These are phyloP conservation scores for Schizochytrium sp. DNA, from an alignment of 108 stramenopile species.

Conservation along the genomic window DNA sequence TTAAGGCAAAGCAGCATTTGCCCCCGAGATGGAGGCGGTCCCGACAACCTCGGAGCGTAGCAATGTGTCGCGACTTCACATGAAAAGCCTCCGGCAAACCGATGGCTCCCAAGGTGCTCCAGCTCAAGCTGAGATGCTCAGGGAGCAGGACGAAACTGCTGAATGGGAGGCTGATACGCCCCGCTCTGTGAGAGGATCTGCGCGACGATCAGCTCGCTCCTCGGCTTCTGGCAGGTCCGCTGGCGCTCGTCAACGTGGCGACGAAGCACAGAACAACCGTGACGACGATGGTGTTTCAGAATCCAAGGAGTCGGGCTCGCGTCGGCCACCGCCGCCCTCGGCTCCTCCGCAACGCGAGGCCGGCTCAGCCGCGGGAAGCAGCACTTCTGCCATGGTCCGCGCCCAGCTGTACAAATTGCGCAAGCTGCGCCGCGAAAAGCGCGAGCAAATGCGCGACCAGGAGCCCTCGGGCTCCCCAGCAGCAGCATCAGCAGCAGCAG, in stretches of 20 bases:
- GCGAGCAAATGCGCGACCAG: not conserved
- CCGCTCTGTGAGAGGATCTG: not conserved
- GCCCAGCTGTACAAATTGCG: slow-evolving; percentile 1
- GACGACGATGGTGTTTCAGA: too few relatives aligned
- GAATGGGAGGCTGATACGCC: slow-evolving; percentile 11
- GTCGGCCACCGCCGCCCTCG: too few relatives aligned
- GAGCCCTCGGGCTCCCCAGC: too few relatives aligned
- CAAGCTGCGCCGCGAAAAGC: slow-evolving; percentile 8
- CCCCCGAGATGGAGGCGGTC: too few relatives aligned
- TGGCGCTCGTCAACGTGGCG: too few relatives aligned
- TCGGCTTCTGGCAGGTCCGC: too few relatives aligned
- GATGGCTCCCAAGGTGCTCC: not conserved
- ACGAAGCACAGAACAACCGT: too few relatives aligned
- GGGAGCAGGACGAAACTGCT: not conserved
- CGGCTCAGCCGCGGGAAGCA: not conserved
- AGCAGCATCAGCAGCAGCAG: not conserved
- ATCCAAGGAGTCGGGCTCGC: too few relatives aligned
- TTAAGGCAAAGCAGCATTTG: too few relatives aligned
- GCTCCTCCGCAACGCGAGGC: too few relatives aligned
- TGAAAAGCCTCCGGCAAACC: not conserved
- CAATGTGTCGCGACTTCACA: not conserved
- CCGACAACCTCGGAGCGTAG: too few relatives aligned
- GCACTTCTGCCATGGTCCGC: slow-evolving; percentile 20
- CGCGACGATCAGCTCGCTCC: too few relatives aligned
- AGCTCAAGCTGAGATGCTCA: not conserved